A percentile compares a stretch with the other conserved stretches of the same genome.
Evolutionary conservation across 805 yeast genomes (phyloP).

Genomic region (Sungouiozyma intestinalis): DNA sequence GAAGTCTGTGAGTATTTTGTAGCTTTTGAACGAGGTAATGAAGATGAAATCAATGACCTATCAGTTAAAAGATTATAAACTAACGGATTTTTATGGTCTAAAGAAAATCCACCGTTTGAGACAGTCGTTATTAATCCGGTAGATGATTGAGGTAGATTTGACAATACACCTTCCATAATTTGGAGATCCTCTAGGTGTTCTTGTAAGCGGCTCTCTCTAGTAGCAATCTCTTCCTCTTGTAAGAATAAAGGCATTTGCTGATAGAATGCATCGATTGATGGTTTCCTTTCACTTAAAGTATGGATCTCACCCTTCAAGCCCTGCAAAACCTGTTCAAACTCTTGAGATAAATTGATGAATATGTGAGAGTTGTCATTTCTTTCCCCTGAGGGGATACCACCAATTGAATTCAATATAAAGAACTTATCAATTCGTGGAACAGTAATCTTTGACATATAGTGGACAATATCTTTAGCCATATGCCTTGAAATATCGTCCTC

Average conservation of each 20-base stretch:
- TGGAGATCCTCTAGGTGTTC: slow-evolving; percentile 56
- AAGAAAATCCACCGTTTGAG: slow-evolving; percentile 45
- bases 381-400: slow-evolving; percentile 87
- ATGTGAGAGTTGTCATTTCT: slow-evolving; percentile 78
- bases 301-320: slow-evolving; percentile 6
- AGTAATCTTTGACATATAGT: slow-evolving; percentile 24
- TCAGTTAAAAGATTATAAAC: slow-evolving; percentile 87
- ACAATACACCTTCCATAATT: slow-evolving; percentile 46
- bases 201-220: slow-evolving; percentile 19
- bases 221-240: slow-evolving; percentile 11
- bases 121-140: slow-evolving; percentile 88
- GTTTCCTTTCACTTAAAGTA: slow-evolving; percentile 6
- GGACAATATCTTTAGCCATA: slow-evolving; percentile 32
- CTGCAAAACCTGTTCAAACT: slow-evolving; percentile 28
- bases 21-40: slow-evolving; percentile 56
- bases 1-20: no score
- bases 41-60: slow-evolving; percentile 80
- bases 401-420: slow-evolving; percentile 65
- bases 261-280: slow-evolving; percentile 11
- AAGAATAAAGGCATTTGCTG: slow-evolving; percentile 13
- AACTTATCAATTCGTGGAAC: slow-evolving; percentile 55
- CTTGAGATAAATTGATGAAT: slow-evolving; percentile 76
- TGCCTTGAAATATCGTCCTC: slow-evolving; percentile 34
- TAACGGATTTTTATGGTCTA: slow-evolving; percentile 58
- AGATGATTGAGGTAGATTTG: slow-evolving; percentile 44